phyloP scores from a whole-genome alignment of 2,329 filamentous ascomycete species.

The Phoma herbarum region DNA sequence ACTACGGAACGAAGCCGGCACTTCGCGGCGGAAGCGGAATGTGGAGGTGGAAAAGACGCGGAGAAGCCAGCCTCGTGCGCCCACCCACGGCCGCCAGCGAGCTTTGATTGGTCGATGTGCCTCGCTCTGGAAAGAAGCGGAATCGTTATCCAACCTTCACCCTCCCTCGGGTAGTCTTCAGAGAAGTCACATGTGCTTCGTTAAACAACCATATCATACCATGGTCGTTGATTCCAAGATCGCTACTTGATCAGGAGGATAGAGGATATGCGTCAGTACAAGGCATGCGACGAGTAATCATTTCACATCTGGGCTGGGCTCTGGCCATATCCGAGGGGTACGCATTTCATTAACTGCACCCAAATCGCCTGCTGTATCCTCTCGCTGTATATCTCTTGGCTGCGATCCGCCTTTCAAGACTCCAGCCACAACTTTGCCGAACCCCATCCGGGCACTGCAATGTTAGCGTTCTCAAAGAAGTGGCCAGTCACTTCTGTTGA shows the following conservation, averaged over 20 bases:
- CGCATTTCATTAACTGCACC: not conserved
- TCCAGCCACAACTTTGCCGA: conserved; percentile 14
- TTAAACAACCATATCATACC: not conserved
- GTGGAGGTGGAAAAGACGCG: conserved; percentile 13
- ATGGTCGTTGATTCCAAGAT: no score
- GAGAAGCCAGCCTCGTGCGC: conserved; percentile 10
- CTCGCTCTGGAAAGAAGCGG: conserved; percentile 21
- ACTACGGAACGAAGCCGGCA: conserved; percentile 8
- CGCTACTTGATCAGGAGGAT: no score
- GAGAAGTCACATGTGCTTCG: not conserved
- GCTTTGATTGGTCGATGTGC: conserved; percentile 5
- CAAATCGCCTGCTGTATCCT: not conserved
- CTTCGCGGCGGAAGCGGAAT: conserved; percentile 10
- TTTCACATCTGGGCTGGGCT: not conserved
- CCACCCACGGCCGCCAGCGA: not conserved
- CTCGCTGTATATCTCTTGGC: not conserved
- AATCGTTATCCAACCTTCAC: not conserved
- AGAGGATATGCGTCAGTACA: not conserved
- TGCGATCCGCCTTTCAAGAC: not conserved
- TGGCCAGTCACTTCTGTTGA: conserved; percentile 19
- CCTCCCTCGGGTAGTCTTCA: not conserved
- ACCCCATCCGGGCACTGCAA: conserved; percentile 24
- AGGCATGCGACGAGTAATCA: not conserved
- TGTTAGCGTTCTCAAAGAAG: conserved; percentile 25
- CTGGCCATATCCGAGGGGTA: no score